Conservation (phyloP, 768 basidiomycete genomes). For the Pleurotus citrinopileatus region DNA sequence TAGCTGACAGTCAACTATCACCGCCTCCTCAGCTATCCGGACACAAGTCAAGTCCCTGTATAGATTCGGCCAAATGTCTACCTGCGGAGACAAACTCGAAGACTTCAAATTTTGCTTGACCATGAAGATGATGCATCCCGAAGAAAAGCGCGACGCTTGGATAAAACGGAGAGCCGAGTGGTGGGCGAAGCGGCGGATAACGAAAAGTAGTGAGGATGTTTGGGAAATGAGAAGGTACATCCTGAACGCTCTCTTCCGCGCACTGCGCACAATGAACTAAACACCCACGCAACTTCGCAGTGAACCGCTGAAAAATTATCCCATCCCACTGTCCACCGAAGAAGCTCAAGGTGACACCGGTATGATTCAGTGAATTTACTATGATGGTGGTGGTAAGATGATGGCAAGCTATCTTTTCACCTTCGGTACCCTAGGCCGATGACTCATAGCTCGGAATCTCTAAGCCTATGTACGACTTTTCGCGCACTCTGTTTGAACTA, state of each 20-base stretch:
- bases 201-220: conserved; percentile 89
- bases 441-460: too few species aligned
- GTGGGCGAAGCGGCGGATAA: conserved; percentile 82
- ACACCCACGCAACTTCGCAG: not conserved
- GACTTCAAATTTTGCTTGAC: conserved; percentile 96
- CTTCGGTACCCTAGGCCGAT: too few species aligned
- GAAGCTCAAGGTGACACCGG: not conserved
- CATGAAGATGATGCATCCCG: conserved; percentile 72
- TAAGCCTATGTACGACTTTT: too few species aligned
- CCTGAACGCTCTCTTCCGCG: too few species aligned
- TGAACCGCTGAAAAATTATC: conserved; percentile 7
- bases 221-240: conserved; percentile 83
- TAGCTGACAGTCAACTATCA: not conserved
- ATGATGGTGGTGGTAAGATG: too few species aligned
- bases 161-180: conserved; percentile 85
- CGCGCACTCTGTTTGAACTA: too few species aligned
- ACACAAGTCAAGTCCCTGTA: conserved; percentile 85
- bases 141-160: conserved; percentile 81
- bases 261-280: too few species aligned
- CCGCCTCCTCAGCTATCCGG: conserved; percentile 57
- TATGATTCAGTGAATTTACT: conserved; percentile 1
- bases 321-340: not conserved
- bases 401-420: too few species aligned
- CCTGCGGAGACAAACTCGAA: conserved; percentile 75
- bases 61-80: conserved; percentile 71